phyloP scores from a whole-genome alignment of 2,329 filamentous ascomycete species.

The Nemania abortiva region DNA sequence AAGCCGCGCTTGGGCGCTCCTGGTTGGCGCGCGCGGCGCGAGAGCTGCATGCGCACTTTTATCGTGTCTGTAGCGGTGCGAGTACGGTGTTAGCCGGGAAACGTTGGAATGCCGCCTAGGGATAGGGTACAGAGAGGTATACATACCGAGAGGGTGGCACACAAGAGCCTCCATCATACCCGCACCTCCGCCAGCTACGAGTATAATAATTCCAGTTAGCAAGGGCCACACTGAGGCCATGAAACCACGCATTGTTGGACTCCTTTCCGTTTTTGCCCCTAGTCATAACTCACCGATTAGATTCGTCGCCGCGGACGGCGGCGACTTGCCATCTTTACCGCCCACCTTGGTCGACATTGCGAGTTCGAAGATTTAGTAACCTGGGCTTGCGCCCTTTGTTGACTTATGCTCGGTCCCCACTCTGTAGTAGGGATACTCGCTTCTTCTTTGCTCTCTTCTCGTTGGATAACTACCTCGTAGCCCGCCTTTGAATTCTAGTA shows the following conservation, averaged over 20 bases:
- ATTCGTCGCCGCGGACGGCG: constrained; percentile 88
- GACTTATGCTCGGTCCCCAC: not conserved
- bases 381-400: constrained; percentile 43
- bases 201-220: constrained; percentile 19
- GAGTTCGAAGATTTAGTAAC: constrained; percentile 14
- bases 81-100: constrained; percentile 2
- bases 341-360: constrained; percentile 59
- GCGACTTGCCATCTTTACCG: constrained; percentile 72
- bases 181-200: constrained; percentile 88
- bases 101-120: not conserved
- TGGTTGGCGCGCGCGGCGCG: constrained; percentile 82
- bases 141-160: constrained; percentile 89
- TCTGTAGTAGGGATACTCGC: not conserved
- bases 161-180: constrained; percentile 99
- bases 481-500: not conserved
- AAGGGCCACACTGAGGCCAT: not conserved
- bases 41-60: constrained; percentile 99
- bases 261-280: not conserved
- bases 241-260: too few species aligned
- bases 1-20: constrained; percentile 91
- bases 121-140: constrained; percentile 21
- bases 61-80: constrained; percentile 77
- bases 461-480: not conserved
- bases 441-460: constrained; percentile 13
- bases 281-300: constrained; percentile 74